Base-by-base conservation (phyloP, 305 asterid species). In the Solanum hybrid region DNA sequence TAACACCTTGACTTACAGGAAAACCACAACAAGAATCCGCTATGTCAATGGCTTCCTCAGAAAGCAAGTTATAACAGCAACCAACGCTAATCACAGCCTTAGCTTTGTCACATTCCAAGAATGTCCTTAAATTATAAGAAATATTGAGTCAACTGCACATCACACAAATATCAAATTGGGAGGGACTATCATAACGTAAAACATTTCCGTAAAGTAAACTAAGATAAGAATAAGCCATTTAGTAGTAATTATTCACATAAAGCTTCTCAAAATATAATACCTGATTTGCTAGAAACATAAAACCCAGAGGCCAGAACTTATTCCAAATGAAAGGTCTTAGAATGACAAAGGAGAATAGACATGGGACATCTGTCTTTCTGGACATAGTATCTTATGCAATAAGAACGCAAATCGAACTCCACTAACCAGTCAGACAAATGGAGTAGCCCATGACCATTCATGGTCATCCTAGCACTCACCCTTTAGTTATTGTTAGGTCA, bases 1-100 rank as follows among this genome's bases (percentile, higher is more conserved):
- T 95, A 90, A 95, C 96, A 88, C 97, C 98, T 82, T 90, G 90
- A 90, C 99, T 97, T 92, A 95, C 92, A 89, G 98, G 99, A 93
- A 97, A 97, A 90, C 98, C 98, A 89, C 93, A 94, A 36, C 88
- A 93, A 89, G 82, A 80, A 90, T 93, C 94, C 83, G 89, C 81
- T 80, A 87, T 92, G 38, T 75, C 79, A 90, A 68, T 68, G 89
- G 92, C 93, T 89, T 92, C 94, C 93, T 97, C 98, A 51, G 98
- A 93, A 89, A 97, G 89, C 90, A 96, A 94, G 93, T 97, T 97
- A 93, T 97, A 97, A 92, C 99, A 97, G 89, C 99, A 97, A 77
- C 99, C 99, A 84, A 97, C 92, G 93, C 99, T 95, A 86, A 96
- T 77, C 91, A 96, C 94, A 29, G 97, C 96, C 94, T 95, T 94